These are phyloP conservation scores for Tricholoma furcatifolium DNA, from an alignment of 768 basidiomycete species.

Conservation along the genomic window DNA sequence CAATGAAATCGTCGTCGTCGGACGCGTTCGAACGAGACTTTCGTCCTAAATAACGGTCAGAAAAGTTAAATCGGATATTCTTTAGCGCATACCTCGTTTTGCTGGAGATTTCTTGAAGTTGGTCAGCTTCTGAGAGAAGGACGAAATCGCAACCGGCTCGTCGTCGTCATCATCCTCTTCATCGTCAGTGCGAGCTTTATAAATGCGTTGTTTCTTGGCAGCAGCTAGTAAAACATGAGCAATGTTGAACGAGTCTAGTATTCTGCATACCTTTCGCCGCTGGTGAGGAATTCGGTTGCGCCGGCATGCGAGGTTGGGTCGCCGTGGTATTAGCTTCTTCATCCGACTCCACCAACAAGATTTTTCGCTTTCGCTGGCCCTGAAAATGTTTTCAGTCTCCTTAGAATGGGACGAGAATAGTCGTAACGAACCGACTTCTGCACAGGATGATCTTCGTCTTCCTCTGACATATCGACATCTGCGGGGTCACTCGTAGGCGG, in stretches of 20 bases:
- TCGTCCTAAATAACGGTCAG: constrained; percentile 29
- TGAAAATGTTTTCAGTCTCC: constrained; percentile 15
- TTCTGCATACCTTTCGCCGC: constrained; percentile 29
- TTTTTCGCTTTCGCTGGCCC: constrained; percentile 62
- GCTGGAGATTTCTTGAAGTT: constrained; percentile 64
- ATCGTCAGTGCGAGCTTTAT: constrained; percentile 44
- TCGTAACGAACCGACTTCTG: constrained; percentile 14
- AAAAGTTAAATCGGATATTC: background rate
- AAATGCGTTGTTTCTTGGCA: constrained; percentile 62
- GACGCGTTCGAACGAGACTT: constrained; percentile 38
- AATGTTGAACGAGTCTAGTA: background rate
- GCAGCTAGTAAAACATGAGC: constrained; percentile 26
- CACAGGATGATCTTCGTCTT: constrained; percentile 33
- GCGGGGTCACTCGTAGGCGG: constrained; percentile 80
- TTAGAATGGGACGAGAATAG: background rate
- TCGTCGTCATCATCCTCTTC: constrained; percentile 56
- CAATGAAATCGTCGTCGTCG: constrained; percentile 75
- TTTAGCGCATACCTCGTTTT: constrained; percentile 44
- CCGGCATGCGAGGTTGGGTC: constrained; percentile 21
- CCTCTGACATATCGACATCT: constrained; percentile 72
- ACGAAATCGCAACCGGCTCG: constrained; percentile 30
- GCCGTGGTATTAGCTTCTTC: constrained; percentile 33
- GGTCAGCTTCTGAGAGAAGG: constrained; percentile 60
- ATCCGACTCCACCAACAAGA: constrained; percentile 70
- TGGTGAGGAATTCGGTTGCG: constrained; percentile 38